Base-by-base conservation (phyloP, 2,329 filamentous ascomycete species). In the Colletotrichum salicis region DNA sequence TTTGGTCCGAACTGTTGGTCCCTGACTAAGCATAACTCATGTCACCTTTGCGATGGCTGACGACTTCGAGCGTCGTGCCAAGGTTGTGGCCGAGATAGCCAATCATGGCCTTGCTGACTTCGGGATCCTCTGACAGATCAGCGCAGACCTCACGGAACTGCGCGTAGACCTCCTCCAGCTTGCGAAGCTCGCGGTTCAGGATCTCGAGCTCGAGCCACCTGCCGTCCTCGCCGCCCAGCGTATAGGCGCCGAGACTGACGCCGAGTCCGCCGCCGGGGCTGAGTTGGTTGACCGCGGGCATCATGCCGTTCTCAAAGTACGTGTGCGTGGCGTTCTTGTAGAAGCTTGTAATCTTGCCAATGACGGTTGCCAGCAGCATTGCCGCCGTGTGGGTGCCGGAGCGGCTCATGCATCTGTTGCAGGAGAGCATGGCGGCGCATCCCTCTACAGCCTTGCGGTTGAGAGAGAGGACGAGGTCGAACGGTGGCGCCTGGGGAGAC, bases 321-420 rank as follows among this genome's bases (percentile, higher is more conserved):
- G 79, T 77, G 59, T 82, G 78, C 11, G 80, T 82, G 2, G 83
- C 84, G 22, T 79, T 80, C 68, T 82, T 83, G 77, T 87, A 87
- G 64, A 86, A 82, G 1, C 81, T 83, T 1, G 84, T 83, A 58
- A 86, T 83, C 75, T 86, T 85, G 60, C 83, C 82, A 22, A 88
- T 82, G 24, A 87, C 79, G 0, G 85, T 87, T 0, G 83, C 84
- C n/a, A 87, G 79, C 0, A 88, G 80, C 85, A 87, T 87, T 5
- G 83, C 82, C 0, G 82, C 80, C 1, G 85, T 86, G 59, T 85
- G 83, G 4, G 80, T 82, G 2, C 82, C 84, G 1, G 82, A 82
- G 13, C 80, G 79, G 67, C 79, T 82, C 79, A 86, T 83, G 76
- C 86, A 88, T 29, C 79, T 78, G 0, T 78, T 64, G 75, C 86